Evolutionary conservation across 1,284 basidiomycete genomes (phyloP), one percentile per base, ranked within the genome.

Genomic region (Anthracocystis panici-leucophaei): DNA sequence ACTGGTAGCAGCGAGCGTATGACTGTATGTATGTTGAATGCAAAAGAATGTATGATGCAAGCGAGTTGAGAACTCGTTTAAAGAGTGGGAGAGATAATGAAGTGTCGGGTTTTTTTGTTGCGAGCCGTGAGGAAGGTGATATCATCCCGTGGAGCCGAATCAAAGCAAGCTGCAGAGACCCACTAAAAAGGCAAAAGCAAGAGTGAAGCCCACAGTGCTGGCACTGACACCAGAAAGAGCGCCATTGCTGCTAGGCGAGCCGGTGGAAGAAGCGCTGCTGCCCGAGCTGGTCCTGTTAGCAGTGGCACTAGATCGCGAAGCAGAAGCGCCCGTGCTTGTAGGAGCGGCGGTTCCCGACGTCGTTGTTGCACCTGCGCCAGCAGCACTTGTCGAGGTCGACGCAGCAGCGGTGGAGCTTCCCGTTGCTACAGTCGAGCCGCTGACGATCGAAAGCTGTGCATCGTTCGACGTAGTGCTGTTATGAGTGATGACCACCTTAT

Each of bases 401-500:
- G 65, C 14, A 18, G 71, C 56, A 52, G 63, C 59, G 20, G 52
- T 54, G 8, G 65, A 61, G 29, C 58, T 54, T 18, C 33, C 55
- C 21, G 50, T 25, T 20, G 14, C 33, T 8, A 50, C 45, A 5
- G 57, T 70, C 20, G 55, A 58, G 0, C 67, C 65, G 31, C 67
- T 69, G 33, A 77, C 61, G 29, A 72, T 62, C 14, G 64, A 58
- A 21, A 75, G 57, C 3, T 53, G 23, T 0, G 48, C 71, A 23
- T 65, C 38, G 51, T 53, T 62, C 42, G 59, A 49, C 8, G 65
- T 72, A 45, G 51, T 62, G 48, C 44, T 53, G 67, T 78, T 78
- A 33, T 73, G 45, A 14, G 56, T 65, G 48, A 80, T 78, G 41
- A 67, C 61, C 27, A 81, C 71, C 56, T 74, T 77, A 58, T 81